Evolutionary conservation across 345 rosid species (phyloP).

Genomic region (Citrus unshiu): DNA sequence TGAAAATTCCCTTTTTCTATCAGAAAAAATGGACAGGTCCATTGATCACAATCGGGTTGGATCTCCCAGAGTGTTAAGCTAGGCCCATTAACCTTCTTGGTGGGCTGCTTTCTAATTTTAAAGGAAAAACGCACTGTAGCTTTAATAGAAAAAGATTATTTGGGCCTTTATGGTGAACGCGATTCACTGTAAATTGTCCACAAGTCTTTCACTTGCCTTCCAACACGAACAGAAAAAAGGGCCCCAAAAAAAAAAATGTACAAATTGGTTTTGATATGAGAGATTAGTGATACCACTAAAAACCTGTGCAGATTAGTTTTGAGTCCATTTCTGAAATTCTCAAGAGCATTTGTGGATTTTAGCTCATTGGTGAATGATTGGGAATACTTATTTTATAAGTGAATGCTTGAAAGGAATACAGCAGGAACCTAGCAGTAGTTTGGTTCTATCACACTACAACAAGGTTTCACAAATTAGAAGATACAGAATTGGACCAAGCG

Average conservation of each 20-base stretch:
- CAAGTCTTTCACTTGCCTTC: neutral
- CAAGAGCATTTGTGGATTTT: no score
- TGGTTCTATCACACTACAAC: neutral
- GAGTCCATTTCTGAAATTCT: no score
- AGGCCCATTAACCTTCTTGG: neutral
- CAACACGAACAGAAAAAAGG: neutral
- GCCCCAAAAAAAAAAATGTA: no score
- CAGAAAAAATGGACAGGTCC: neutral
- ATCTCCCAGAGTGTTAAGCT: neutral
- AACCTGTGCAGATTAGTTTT: no score
- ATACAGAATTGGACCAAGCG: no score
- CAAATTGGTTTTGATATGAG: no score
- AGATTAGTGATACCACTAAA: no score
- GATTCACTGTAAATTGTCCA: neutral
- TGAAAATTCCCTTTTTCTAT: neutral
- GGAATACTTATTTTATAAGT: no score
- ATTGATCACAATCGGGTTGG: no score
- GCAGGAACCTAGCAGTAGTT: neutral
- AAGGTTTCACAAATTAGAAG: no score
- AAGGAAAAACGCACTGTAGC: rapidly evolving
- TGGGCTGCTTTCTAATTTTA: neutral
- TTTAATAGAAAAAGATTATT: neutral
- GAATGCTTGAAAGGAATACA: neutral
- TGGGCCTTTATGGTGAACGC: neutral
- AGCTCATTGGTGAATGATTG: no score